Evolutionary conservation across 2,329 filamentous ascomycete genomes (phyloP).

Genomic region (Didymellaceae sp.): DNA sequence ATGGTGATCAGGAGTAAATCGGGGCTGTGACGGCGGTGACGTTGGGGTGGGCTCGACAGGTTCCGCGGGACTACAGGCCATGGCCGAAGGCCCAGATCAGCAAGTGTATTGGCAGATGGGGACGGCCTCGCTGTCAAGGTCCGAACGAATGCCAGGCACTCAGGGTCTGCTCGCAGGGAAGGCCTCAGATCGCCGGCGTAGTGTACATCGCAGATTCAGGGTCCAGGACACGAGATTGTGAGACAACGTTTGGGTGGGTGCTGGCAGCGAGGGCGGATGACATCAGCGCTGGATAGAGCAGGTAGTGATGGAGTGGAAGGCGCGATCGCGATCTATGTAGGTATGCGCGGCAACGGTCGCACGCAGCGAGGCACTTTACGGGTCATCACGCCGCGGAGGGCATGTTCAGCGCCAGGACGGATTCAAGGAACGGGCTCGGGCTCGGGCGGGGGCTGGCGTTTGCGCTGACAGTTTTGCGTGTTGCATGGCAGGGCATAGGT

Average conservation of each 20-base stretch:
- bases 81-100: neutral
- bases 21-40: slow-evolving; percentile 2
- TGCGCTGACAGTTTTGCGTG: too few species aligned
- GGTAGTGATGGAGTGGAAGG: too few species aligned
- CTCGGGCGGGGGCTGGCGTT: too few species aligned
- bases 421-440: too few species aligned
- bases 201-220: slow-evolving; percentile 12
- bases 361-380: too few species aligned
- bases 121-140: neutral
- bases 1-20: slow-evolving; percentile 1
- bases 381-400: too few species aligned
- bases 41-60: neutral
- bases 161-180: neutral
- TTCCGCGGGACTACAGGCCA: neutral
- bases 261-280: neutral
- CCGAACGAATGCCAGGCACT: neutral
- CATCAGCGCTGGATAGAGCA: neutral
- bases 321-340: neutral
- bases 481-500: too few species aligned
- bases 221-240: neutral
- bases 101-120: neutral
- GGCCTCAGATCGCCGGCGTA: slow-evolving; percentile 3
- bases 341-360: too few species aligned
- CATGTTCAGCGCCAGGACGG: too few species aligned
- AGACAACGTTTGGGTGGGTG: neutral